Evolutionary conservation across 1,139 yeast genomes (phyloP), one percentile per base, ranked within the genome.

Genomic region (Debaryomyces sp.): DNA sequence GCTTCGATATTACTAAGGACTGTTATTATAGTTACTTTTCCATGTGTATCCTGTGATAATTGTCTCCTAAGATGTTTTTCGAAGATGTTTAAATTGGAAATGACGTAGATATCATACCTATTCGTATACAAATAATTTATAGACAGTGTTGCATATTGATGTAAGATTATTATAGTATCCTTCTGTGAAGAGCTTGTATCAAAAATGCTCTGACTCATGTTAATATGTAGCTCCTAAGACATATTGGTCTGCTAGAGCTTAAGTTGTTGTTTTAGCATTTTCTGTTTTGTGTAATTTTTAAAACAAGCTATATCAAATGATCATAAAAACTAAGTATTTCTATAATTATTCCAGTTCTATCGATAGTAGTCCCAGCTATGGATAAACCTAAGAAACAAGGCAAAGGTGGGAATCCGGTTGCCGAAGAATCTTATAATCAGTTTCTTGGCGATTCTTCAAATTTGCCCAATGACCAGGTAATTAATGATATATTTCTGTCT

Each of bases 401-500:
- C 21, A 41, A 41, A 17, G 37, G 37, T 8, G 47, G 17, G 21
- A 27, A 37, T 22, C 4, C 50, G 24, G 40, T 18, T 34, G 43
- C 53, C 6, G 59, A 59, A 21, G 56, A 52, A 36, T 45, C 57
- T 34, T 55, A 56, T 47, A 58, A 53, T 40, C 63, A 62, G 50
- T 52, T 55, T 45, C 48, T 56, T 43, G 49, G 43, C 10, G 52
- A 43, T 23, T 55, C 49, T 18, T 44, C 60, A 1, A 67, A 62
- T 30, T 55, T 67, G 13, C 73, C 73, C 6, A 67, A 69, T 49
- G 76, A 70, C 38, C 63, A 63, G 46, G 58, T 71, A 37, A 72
- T 75, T 13, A 75, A 73, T 43, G 70, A 74, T 33, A 75, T 76
- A 48, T 75, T 74, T 55, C 60, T 55, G 50, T 75, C 72, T 38